phyloP scores from a whole-genome alignment of 306 rosid genomes.

The Lathyrus tuberosus region DNA sequence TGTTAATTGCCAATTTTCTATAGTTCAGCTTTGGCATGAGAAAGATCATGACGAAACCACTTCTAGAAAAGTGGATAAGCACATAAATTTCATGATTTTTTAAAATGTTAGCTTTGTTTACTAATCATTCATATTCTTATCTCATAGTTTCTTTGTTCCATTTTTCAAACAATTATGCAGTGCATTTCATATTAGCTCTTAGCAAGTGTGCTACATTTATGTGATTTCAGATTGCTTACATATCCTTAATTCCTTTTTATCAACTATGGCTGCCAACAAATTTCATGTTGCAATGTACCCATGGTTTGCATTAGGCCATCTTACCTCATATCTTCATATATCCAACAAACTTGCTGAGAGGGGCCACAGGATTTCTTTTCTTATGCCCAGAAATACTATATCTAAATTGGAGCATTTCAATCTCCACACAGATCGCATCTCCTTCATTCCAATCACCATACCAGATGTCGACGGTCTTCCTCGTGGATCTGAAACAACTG shows the following conservation, averaged over 20 bases:
- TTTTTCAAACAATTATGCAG: neutral
- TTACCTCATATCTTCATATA: conserved; percentile 57
- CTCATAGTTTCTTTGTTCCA: neutral
- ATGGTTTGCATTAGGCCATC: conserved; percentile 79
- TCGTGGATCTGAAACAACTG: conserved; percentile 59
- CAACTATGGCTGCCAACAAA: conserved; percentile 31
- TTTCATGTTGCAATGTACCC: conserved; percentile 66
- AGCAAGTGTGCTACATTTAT: neutral
- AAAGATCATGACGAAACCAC: conserved; percentile 28
- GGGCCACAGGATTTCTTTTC: conserved; percentile 65
- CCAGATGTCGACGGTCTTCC: conserved; percentile 71
- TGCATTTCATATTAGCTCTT: conserved; percentile 14
- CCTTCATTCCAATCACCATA: conserved; percentile 58
- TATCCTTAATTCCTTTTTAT: neutral
- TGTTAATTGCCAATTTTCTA: conserved; percentile 1
- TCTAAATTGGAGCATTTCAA: conserved; percentile 55
- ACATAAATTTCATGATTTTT: conserved; percentile 1
- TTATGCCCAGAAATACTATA: conserved; percentile 52
- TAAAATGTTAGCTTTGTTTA: neutral
- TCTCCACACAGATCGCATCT: conserved; percentile 57
- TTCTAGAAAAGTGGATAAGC: neutral
- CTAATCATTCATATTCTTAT: neutral
- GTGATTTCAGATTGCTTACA: conserved; percentile 11
- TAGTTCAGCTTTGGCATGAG: neutral
- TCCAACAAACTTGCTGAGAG: conserved; percentile 71